A percentile compares a stretch with the other conserved stretches of the same genome.
phyloP scores from a whole-genome alignment of 129 eudicot genomes.

The Helianthus tuberosus region DNA sequence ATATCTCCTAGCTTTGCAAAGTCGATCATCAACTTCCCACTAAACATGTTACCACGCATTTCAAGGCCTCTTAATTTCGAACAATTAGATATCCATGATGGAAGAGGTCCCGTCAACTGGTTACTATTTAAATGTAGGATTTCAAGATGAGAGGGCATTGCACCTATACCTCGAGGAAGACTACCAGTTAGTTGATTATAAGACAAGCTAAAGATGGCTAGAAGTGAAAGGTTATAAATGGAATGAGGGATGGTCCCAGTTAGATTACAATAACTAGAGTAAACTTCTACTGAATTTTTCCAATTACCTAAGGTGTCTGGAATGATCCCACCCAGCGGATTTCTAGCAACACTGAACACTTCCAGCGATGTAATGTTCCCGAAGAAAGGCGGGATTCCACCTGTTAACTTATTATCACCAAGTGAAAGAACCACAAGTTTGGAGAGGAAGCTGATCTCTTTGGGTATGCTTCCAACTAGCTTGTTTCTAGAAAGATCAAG shows the following conservation, averaged over 20 bases:
- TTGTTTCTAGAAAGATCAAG: not conserved
- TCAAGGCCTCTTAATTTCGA: not conserved
- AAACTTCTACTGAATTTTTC: not conserved
- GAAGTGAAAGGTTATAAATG: constrained; percentile 7
- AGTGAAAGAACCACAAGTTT: not conserved
- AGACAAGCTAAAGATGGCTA: not conserved
- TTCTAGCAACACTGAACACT: not conserved
- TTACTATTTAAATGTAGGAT: not conserved
- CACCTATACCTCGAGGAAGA: not conserved
- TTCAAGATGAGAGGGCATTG: not conserved
- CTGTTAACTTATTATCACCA: not conserved
- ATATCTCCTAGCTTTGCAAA: not conserved
- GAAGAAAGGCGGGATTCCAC: constrained; percentile 6
- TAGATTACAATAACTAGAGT: not conserved
- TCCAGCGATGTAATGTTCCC: constrained; percentile 17
- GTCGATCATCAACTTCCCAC: not conserved
- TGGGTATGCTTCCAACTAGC: not conserved
- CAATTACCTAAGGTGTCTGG: not conserved
- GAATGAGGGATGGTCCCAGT: constrained; percentile 5
- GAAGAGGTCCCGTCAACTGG: not conserved
- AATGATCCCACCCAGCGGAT: constrained; percentile 5
- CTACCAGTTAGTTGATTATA: constrained; percentile 1
- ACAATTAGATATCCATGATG: constrained; percentile 6
- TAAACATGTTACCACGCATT: not conserved
- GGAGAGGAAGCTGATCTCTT: not conserved